Base-by-base conservation (phyloP, 1,284 basidiomycete species). In the Heliocybe sulcata region DNA sequence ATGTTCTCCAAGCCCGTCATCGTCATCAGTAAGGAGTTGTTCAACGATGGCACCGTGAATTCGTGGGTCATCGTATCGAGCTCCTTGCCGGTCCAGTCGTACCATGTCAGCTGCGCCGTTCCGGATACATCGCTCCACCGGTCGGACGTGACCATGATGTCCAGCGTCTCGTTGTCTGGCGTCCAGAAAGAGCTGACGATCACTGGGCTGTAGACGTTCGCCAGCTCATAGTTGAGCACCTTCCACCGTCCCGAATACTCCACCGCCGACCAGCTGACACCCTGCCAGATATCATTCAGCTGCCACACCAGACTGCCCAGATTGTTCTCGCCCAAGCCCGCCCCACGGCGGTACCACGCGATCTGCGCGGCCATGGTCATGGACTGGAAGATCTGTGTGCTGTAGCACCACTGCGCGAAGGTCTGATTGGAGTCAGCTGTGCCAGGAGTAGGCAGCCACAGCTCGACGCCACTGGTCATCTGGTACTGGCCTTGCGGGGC, bases 231-330 rank as follows among this genome's bases (percentile, higher is more conserved):
- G 55, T 83, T 74, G 54, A 81, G 67, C 2, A 81, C 77, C 65
- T 85, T 85, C 83, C 82, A 85, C 31, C 82, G 64, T 1, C 82
- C 82, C 2, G 77, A 80, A 60, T 81, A 82, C 62, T 85, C 82
- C 60, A 85, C 73, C 33, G 74, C 72, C 4, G 79, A 75, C 82
- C 82, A 85, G 60, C 75, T 79, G 25, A 77, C 74, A 23, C 78
- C 82, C 63, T 85, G 80, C 82, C 83, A 85, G 50, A 85, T 80
- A 63, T 85, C 83, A 61, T 85, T 85, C 54, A 85, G 70, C 65
- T 84, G 82, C 82, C 82, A 84, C 11, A 83, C 79, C 33, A 82
- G 68, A 23, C 77, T 73, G 4, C 82, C 83, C 31, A 83, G 71
- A 63, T 85, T 85, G 60, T 81, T 79, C 67, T 83, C 79, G 51